These are phyloP conservation scores for Phialophora expanda DNA, from an alignment of 2,329 filamentous ascomycete genomes.

Conservation along the genomic window DNA sequence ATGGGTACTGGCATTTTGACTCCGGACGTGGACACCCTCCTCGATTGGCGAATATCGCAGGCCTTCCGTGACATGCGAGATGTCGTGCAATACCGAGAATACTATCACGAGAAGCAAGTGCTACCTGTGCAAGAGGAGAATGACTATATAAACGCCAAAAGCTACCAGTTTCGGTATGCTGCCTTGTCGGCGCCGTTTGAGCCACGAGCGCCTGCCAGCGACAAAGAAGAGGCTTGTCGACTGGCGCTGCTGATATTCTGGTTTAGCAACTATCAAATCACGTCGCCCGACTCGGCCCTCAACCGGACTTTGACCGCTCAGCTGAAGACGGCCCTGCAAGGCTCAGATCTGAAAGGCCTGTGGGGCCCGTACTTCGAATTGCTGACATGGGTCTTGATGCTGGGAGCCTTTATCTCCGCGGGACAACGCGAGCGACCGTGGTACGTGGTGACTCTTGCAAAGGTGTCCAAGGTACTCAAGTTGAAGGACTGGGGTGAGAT, in stretches of 20 bases:
- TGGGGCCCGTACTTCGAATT: constrained; percentile 25
- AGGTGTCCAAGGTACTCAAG: constrained; percentile 20
- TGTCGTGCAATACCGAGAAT: constrained; percentile 29
- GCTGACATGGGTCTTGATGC: constrained; percentile 24
- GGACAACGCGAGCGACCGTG: constrained; percentile 27
- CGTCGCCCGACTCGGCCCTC: constrained; percentile 23
- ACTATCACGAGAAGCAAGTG: constrained; percentile 28
- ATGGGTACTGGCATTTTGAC: constrained; percentile 25
- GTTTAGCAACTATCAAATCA: constrained; percentile 28
- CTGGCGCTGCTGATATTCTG: constrained; percentile 29
- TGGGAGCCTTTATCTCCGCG: constrained; percentile 25
- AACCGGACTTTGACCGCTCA: constrained; percentile 27
- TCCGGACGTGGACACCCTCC: constrained; percentile 19
- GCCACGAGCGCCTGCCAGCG: constrained; percentile 23
- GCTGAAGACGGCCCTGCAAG: constrained; percentile 24
- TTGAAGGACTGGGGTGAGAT: constrained; percentile 20
- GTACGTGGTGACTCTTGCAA: constrained; percentile 26
- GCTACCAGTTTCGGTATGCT: constrained; percentile 30
- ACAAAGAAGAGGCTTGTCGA: constrained; percentile 29
- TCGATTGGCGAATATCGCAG: constrained; percentile 29
- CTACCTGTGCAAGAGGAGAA: constrained; percentile 20
- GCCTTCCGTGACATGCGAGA: constrained; percentile 28
- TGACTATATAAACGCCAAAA: constrained; percentile 29
- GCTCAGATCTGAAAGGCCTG: constrained; percentile 23
- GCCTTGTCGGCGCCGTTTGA: constrained; percentile 25